phyloP scores from a whole-genome alignment of 2,329 filamentous ascomycete species.

The Ilyonectria robusta region DNA sequence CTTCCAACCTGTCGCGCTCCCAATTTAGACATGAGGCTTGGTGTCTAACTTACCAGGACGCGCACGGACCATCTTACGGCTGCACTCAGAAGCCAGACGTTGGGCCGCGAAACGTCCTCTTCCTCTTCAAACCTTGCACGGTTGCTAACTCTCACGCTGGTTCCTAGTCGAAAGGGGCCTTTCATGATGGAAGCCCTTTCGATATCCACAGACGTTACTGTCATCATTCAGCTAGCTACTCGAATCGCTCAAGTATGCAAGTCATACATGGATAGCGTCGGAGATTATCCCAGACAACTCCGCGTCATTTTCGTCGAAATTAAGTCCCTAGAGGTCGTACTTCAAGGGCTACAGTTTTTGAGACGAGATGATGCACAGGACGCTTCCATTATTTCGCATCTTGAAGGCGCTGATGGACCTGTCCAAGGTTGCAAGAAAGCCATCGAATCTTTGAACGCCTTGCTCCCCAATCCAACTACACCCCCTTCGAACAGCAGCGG shows the following conservation, averaged over 20 bases:
- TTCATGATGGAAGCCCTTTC: background rate
- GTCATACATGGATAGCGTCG: constrained; percentile 9
- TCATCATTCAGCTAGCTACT: background rate
- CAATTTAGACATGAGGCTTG: no score
- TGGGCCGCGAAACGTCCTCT: background rate
- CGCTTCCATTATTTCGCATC: background rate
- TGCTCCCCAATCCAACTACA: background rate
- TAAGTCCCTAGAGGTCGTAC: background rate
- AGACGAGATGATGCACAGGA: background rate
- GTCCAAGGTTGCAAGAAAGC: constrained; percentile 1
- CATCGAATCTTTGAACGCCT: background rate
- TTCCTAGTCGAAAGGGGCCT: background rate
- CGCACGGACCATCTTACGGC: no score
- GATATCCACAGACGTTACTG: background rate
- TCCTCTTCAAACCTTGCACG: background rate
- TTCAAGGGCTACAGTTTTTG: background rate
- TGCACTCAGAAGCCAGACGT: no score
- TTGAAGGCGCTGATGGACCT: constrained; percentile 6
- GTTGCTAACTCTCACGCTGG: background rate
- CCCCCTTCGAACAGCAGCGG: background rate
- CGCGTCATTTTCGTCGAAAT: constrained; percentile 7
- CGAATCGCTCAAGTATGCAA: constrained; percentile 3
- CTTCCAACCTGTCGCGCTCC: no score
- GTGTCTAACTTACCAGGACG: no score
- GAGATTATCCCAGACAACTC: constrained; percentile 14